A percentile compares a stretch with the other conserved stretches of the same genome.
Evolutionary conservation across 495 filamentous ascomycete species (phyloP).

Genomic region (Trichoderma asperelloides): DNA sequence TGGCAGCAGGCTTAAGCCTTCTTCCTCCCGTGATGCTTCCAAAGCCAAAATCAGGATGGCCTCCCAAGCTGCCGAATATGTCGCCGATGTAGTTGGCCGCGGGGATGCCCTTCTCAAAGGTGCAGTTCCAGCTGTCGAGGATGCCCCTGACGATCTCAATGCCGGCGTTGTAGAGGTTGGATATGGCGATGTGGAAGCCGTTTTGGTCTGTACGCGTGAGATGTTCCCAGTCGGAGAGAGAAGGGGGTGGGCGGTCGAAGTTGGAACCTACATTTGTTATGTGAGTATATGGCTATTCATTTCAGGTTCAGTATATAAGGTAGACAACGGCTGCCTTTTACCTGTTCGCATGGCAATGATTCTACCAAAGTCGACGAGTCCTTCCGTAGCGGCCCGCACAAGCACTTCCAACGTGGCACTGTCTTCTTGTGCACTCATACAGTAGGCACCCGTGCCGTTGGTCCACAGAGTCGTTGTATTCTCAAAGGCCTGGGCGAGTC

Average conservation of each 20-base stretch:
- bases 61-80: slow-evolving; percentile 59
- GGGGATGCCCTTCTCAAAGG: slow-evolving; percentile 50
- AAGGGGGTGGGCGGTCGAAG: slow-evolving; percentile 61
- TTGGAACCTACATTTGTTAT: slow-evolving; percentile 38
- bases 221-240: slow-evolving; percentile 43
- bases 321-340: no score
- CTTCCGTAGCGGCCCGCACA: slow-evolving; percentile 45
- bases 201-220: slow-evolving; percentile 51
- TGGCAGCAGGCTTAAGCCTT: not conserved
- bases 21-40: slow-evolving; percentile 27
- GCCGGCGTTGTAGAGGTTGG: slow-evolving; percentile 62
- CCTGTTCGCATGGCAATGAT: slow-evolving; percentile 64
- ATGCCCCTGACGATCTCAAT: slow-evolving; percentile 61
- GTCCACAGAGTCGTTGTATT: slow-evolving; percentile 57
- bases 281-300: not conserved
- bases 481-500: slow-evolving; percentile 54
- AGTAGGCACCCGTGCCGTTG: slow-evolving; percentile 60
- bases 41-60: slow-evolving; percentile 57
- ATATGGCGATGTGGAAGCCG: slow-evolving; percentile 46
- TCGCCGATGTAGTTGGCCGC: slow-evolving; percentile 65
- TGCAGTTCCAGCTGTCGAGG: slow-evolving; percentile 47
- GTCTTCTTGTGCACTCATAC: slow-evolving; percentile 66
- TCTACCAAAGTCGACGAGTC: slow-evolving; percentile 55
- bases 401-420: slow-evolving; percentile 63
- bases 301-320: not conserved